Evolutionary conservation across 2,329 filamentous ascomycete genomes (phyloP).

Genomic region (Penicillium sp.): DNA sequence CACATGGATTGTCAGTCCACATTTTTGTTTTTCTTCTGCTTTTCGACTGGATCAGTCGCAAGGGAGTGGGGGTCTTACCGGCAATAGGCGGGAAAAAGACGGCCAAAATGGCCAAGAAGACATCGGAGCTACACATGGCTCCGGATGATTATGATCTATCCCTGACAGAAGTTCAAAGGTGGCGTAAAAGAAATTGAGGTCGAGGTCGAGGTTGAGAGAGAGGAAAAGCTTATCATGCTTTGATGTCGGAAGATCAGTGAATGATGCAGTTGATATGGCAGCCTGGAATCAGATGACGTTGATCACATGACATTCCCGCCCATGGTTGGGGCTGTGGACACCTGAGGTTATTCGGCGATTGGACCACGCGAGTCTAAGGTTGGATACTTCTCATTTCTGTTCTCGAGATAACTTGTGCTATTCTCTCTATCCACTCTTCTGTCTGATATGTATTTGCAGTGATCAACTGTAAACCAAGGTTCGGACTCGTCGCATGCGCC

Average conservation of each 20-base stretch:
- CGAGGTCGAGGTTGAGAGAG: background rate
- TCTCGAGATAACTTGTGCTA: background rate
- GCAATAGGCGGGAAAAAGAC: slow-evolving; percentile 62
- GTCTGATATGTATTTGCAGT: background rate
- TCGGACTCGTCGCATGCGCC: slow-evolving; percentile 3
- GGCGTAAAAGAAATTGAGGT: background rate
- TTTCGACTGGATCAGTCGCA: slow-evolving; percentile 2
- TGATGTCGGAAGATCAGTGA: background rate
- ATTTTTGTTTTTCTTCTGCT: background rate
- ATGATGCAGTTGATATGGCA: slow-evolving; percentile 7
- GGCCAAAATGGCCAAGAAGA: slow-evolving; percentile 61
- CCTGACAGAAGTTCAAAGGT: slow-evolving; percentile 5
- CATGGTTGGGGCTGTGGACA: background rate
- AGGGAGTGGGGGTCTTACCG: slow-evolving; percentile 43
- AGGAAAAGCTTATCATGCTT: background rate
- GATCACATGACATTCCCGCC: slow-evolving; percentile 17
- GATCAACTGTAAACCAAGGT: background rate
- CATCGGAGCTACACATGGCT: slow-evolving; percentile 60
- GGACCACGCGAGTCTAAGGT: background rate
- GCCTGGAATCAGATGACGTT: slow-evolving; percentile 21
- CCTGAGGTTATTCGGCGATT: background rate
- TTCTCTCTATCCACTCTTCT: background rate
- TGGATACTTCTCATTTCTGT: background rate
- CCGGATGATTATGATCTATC: slow-evolving; percentile 14
- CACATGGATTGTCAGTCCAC: slow-evolving; percentile 31